Evolutionary conservation across 768 basidiomycete genomes (phyloP).

Genomic region (Rhodosporidiobolus odoratus): DNA sequence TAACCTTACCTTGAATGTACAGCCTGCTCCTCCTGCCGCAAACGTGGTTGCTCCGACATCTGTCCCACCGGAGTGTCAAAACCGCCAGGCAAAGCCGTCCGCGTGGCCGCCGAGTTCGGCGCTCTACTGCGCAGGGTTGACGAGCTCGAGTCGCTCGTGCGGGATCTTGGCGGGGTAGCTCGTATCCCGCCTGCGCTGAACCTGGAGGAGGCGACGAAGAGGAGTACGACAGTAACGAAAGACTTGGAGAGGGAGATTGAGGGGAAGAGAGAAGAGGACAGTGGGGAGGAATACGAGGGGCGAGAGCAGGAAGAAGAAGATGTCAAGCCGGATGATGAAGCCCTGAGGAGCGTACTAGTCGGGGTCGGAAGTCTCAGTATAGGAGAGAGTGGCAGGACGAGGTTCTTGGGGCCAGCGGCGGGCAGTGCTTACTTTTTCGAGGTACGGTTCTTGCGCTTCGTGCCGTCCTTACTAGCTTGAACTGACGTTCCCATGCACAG

Average conservation of each 20-base stretch:
- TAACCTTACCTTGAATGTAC: neutral
- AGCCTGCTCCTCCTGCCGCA: constrained; percentile 12
- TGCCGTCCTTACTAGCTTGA: neutral
- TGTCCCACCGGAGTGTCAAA: constrained; percentile 14
- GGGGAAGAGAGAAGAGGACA: neutral
- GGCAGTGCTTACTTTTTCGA: constrained; percentile 20
- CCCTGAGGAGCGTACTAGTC: neutral
- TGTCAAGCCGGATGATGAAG: neutral
- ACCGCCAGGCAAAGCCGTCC: constrained; percentile 23
- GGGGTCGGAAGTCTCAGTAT: constrained; percentile 28
- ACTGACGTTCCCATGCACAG: neutral
- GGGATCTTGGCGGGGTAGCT: constrained; percentile 7
- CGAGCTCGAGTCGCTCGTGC: constrained; percentile 4
- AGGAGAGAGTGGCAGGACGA: constrained; percentile 1
- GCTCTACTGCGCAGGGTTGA: constrained; percentile 14
- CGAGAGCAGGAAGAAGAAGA: neutral
- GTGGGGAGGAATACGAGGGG: neutral
- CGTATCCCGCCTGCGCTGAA: constrained; percentile 17
- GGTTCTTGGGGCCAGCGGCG: constrained; percentile 24
- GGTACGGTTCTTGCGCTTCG: neutral
- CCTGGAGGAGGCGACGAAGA: constrained; percentile 8
- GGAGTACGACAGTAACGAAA: constrained; percentile 3
- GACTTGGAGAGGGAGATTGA: constrained; percentile 19
- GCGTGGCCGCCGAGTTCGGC: constrained; percentile 25
- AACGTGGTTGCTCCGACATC: constrained; percentile 16